Evolutionary conservation across 345 rosid genomes (phyloP), one percentile per base, ranked within the genome.

Genomic region (Euphorbia peplus): DNA sequence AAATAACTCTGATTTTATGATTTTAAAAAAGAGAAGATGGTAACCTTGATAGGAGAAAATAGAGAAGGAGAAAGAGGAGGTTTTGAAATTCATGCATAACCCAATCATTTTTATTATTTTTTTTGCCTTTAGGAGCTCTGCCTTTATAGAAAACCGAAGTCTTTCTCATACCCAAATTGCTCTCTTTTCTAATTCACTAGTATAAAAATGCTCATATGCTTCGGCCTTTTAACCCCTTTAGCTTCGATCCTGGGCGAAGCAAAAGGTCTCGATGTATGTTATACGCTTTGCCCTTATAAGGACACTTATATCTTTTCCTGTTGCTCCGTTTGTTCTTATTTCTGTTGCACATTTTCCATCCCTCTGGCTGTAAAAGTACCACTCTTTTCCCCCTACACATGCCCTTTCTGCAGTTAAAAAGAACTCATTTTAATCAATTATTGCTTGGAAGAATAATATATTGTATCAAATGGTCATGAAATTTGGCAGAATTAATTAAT

Each of bases 51-150:
- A 18, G 82, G 59, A 22, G 78, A 35, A 28, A 53, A 9, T 29
- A 61, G 57, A n/a, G 86, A 83, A 60, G 83, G 79, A 5, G 68
- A 78, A 58, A 70, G 77, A 44, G 88, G 78, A 4, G 80, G 89
- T 56, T 93, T 84, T 95, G 82, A 67, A 90, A 93, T 53, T 93
- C 98, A 66, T 93, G 98, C 98, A 93, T 89, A 60, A 93, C 95
- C 97, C 98, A 93, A 21, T 82, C 84, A 24, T 88, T 79, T n/a
- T n/a, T n/a, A n/a, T n/a, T n/a, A n/a, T n/a, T n/a, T 73, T 89
- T 93, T 8, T 69, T 76, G 26, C 98, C 98, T 72, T 79, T 90
- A 9, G 98, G 98, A 64, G 98, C 98, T 78, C 98, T 82, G 5
- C 98, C 98, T 76, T 85, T 79, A 73, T 93, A 93, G 69, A 93